A percentile compares a stretch with the other conserved stretches of the same genome.
Evolutionary conservation across 805 yeast species (phyloP).

Genomic region (Yarrowia alimentaria): DNA sequence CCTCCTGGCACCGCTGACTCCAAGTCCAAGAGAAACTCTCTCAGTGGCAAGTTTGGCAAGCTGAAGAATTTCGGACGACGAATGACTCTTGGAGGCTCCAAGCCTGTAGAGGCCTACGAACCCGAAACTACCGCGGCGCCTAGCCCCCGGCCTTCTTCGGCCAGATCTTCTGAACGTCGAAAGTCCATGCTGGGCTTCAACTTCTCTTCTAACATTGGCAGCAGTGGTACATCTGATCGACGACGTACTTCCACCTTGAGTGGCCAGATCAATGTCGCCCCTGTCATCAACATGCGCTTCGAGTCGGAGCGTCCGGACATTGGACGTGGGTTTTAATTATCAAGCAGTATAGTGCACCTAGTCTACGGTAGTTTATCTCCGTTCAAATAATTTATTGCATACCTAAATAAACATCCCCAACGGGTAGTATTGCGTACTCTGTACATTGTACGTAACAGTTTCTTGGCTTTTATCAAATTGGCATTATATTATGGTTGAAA

Average conservation of each 20-base stretch:
- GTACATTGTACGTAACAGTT: no score
- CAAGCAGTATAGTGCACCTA: no score
- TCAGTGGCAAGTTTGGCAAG: constrained; percentile 23
- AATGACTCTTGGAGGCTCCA: no score
- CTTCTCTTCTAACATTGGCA: not conserved
- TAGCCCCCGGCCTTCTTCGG: not conserved
- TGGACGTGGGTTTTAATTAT: constrained; percentile 5
- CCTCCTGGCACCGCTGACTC: not conserved
- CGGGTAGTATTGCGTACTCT: no score
- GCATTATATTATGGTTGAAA: no score
- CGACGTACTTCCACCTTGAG: not conserved
- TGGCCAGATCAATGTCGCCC: constrained; percentile 6
- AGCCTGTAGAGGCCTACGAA: not conserved
- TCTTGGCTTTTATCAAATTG: no score
- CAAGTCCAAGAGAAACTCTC: constrained; percentile 12
- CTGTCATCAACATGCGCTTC: constrained; percentile 23
- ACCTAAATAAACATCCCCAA: no score
- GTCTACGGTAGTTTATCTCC: no score
- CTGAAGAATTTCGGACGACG: constrained; percentile 19
- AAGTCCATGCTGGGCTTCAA: constrained; percentile 18
- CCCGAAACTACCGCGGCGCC: not conserved
- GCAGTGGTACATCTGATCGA: not conserved
- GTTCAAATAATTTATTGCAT: no score
- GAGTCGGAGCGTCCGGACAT: constrained; percentile 19
- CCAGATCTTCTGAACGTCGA: constrained; percentile 11